Evolutionary conservation across 768 basidiomycete genomes (phyloP).

Genomic region (Lyophyllum shimeji): DNA sequence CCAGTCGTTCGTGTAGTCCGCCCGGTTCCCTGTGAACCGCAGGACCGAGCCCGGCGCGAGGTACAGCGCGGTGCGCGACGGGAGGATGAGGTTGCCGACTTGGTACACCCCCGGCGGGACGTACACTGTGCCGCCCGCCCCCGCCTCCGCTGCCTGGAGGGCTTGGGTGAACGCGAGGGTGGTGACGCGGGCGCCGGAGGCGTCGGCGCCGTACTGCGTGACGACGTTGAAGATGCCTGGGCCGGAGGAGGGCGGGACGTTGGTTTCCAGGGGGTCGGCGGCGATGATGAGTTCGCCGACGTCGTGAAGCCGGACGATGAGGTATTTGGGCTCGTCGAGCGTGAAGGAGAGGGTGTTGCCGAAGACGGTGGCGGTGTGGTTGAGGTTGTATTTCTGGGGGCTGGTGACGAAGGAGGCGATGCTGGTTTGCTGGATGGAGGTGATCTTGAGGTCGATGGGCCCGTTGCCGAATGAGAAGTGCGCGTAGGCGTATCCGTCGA

Average conservation of each 20-base stretch:
- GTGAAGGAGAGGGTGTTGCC: constrained; percentile 3
- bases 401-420: constrained; percentile 4
- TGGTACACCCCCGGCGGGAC: constrained; percentile 6
- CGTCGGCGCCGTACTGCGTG: constrained; percentile 6
- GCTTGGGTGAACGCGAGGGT: neutral
- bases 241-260: neutral
- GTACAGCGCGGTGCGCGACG: constrained; percentile 4
- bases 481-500: constrained; percentile 8
- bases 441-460: constrained; percentile 5
- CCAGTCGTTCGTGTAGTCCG: constrained; percentile 12
- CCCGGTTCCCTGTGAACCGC: constrained; percentile 9
- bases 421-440: neutral
- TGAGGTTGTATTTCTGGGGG: neutral
- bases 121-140: constrained; percentile 1
- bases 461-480: constrained; percentile 6
- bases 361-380: constrained; percentile 1
- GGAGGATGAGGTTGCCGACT: constrained; percentile 6
- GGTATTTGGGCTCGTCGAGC: constrained; percentile 1
- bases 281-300: constrained; percentile 9
- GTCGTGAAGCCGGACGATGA: constrained; percentile 7
- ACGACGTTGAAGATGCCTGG: constrained; percentile 2
- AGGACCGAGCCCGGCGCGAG: constrained; percentile 6
- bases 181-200: neutral
- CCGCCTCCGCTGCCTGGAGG: neutral
- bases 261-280: constrained; percentile 4